Conservation (phyloP, 306 rosid genomes). For the Pyrus bretschneideri region DNA sequence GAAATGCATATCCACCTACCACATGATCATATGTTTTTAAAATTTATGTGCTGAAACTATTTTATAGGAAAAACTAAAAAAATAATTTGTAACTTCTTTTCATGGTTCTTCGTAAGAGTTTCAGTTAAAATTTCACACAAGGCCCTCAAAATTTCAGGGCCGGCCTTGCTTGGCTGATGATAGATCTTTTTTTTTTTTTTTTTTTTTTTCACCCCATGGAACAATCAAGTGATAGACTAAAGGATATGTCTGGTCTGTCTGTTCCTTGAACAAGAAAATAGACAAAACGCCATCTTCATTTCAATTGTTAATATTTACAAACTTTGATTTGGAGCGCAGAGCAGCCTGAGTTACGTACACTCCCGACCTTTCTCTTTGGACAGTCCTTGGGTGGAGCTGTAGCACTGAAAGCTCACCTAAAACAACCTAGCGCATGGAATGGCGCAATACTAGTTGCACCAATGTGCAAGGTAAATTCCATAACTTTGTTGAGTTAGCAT, state of each 20-base stretch:
- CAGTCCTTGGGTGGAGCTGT: slow-evolving; percentile 97
- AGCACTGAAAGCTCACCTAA: slow-evolving; percentile 66
- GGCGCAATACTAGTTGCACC: slow-evolving; percentile 96
- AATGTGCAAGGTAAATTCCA: slow-evolving; percentile 79
- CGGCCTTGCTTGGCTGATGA: neutral
- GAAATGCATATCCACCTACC: too few species aligned
- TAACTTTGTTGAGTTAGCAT: slow-evolving; percentile 4
- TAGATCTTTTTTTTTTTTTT: neutral
- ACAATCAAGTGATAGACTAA: neutral
- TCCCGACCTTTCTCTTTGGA: slow-evolving; percentile 81
- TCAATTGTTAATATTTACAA: slow-evolving; percentile 7
- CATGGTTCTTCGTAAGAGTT: too few species aligned
- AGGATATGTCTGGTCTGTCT: neutral
- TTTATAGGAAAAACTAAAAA: too few species aligned
- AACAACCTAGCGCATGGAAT: slow-evolving; percentile 72
- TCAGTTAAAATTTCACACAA: too few species aligned
- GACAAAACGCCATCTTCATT: neutral
- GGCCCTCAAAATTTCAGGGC: too few species aligned
- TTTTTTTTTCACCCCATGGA: neutral
- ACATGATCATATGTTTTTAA: too few species aligned
- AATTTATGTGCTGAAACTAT: too few species aligned
- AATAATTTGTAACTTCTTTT: too few species aligned
- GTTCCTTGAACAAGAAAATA: neutral
- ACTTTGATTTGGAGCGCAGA: slow-evolving; percentile 38
- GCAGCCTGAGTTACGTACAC: slow-evolving; percentile 45